Conservation (phyloP, 768 basidiomycete species). For the Tylopilus sp. region DNA sequence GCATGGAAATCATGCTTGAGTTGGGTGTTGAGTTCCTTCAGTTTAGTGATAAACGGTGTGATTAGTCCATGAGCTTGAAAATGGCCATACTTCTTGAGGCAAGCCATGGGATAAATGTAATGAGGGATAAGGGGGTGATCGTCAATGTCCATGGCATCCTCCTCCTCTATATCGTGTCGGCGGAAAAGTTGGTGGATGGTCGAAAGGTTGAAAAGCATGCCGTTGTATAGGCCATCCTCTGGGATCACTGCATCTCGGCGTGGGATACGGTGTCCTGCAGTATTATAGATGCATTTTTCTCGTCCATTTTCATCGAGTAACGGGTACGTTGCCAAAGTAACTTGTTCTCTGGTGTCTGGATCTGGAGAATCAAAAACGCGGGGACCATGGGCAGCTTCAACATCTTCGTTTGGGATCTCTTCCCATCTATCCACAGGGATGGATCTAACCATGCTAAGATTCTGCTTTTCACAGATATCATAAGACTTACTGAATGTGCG, state of each 20-base stretch:
- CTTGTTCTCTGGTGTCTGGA: accelerated
- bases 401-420: background rate
- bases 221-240: background rate
- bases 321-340: background rate
- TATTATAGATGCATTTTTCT: background rate
- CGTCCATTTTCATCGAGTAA: background rate
- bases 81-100: background rate
- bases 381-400: background rate
- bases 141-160: background rate
- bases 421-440: background rate
- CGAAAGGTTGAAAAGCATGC: background rate
- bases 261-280: background rate
- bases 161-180: background rate
- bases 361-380: background rate
- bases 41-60: background rate
- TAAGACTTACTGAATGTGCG: background rate
- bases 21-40: background rate
- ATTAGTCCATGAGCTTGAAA: background rate
- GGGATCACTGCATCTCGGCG: background rate
- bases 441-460: background rate
- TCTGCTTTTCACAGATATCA: background rate
- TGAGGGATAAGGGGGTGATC: background rate
- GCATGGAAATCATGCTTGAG: background rate
- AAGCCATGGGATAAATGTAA: background rate
- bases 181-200: background rate